phyloP scores from a whole-genome alignment of 768 basidiomycete species.

The Leccinellum albellum region DNA sequence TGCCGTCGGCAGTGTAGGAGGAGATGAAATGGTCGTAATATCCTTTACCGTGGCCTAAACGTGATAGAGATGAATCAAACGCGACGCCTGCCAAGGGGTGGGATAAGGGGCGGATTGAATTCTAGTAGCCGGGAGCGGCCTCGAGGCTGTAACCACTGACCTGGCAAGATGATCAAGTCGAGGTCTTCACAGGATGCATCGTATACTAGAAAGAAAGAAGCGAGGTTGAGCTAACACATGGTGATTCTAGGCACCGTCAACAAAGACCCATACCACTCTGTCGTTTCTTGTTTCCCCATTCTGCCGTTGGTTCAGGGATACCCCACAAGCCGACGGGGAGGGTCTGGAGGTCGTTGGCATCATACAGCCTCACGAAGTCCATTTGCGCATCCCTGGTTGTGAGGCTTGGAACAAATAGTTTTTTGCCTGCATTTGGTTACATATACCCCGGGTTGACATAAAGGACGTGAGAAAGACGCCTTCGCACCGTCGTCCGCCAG shows the following conservation, averaged over 20 bases:
- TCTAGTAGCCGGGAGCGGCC: not conserved
- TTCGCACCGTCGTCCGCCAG: slow-evolving; percentile 49
- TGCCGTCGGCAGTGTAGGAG: slow-evolving; percentile 41
- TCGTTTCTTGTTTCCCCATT: slow-evolving; percentile 44
- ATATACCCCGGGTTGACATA: not conserved
- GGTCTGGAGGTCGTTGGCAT: slow-evolving; percentile 50
- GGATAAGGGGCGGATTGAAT: slow-evolving; percentile 6
- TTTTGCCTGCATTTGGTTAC: slow-evolving; percentile 45
- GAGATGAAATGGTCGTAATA: slow-evolving; percentile 77
- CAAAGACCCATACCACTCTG: slow-evolving; percentile 45
- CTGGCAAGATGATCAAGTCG: slow-evolving; percentile 68
- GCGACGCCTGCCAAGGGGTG: slow-evolving; percentile 53
- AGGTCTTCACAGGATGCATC: slow-evolving; percentile 39
- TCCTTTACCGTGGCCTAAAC: slow-evolving; percentile 80
- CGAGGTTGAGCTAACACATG: not conserved
- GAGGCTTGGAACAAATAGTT: slow-evolving; percentile 68
- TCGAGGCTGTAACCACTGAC: slow-evolving; percentile 33
- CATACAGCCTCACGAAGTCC: slow-evolving; percentile 65
- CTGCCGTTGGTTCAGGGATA: slow-evolving; percentile 59
- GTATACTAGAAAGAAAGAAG: slow-evolving; percentile 19
- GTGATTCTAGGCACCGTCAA: slow-evolving; percentile 1
- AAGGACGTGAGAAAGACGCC: not conserved
- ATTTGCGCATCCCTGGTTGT: slow-evolving; percentile 44
- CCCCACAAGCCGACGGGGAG: slow-evolving; percentile 69
- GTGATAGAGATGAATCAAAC: slow-evolving; percentile 64